Base-by-base conservation (phyloP, 139 green algal species). In the Volvox africanus region DNA sequence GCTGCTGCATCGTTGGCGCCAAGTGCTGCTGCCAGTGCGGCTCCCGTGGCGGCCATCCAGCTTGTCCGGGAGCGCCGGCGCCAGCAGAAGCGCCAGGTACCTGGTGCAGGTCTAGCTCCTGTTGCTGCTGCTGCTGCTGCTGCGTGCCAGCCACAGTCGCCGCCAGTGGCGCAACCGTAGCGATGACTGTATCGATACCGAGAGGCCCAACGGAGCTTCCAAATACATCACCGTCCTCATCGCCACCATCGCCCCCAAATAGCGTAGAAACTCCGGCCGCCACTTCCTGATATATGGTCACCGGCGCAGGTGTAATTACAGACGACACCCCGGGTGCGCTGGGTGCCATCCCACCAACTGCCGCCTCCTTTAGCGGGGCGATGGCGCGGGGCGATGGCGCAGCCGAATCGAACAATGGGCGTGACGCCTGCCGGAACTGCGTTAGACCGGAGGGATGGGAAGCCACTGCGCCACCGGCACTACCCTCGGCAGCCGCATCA, bases 161-260 rank as follows among this genome's bases (percentile, higher is more conserved):
- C 1, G 81, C 81, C 5, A 32, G 33, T 13, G 82, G 5, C 24
- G n/a, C 81, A 19, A 32, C 0, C 44, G 18, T 1, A 33, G 3
- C 62, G 26, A 0, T 2, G 21, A n/a, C n/a, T n/a, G 21, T 32
- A 24, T 61, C 82, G 1, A 12, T 61, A 22, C 33, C 65, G 82
- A 28, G 13, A 17, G 32, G 32, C 75, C 75, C 32, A 55, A 81
- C 30, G 9, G 71, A 79, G 0, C 33, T 33, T 2, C 35, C 67
- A 35, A 88, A 88, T 5, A 61, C 20, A 35, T 80, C 83, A 21
- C 79, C 83, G 12, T 67, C 82, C 11, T 88, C 83, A 9, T 80
- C 67, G 1, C 68, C 82, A 28, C 20, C 82, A 14, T 16, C 83
- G 33, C 83, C 83, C 32, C 83, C 83, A n/a, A 88, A 88, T 68